These are phyloP conservation scores for Termitomyces sp. DNA, from an alignment of 768 basidiomycete species.

Conservation along the genomic window DNA sequence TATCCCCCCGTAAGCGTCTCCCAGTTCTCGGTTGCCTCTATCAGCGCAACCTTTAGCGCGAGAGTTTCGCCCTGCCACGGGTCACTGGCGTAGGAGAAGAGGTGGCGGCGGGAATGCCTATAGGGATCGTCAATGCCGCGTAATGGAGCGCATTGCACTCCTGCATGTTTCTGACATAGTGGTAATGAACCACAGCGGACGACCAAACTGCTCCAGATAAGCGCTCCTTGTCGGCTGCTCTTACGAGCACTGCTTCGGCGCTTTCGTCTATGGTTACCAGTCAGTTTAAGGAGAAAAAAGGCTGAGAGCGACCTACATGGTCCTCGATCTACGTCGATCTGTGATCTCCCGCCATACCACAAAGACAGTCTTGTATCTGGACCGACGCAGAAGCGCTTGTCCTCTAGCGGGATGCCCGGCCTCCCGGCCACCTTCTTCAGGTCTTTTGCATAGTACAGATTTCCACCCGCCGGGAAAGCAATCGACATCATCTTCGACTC, in stretches of 20 bases:
- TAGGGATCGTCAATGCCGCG: too few relatives aligned
- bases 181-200: background rate
- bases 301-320: background rate
- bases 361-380: background rate
- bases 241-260: background rate
- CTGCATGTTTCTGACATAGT: too few relatives aligned
- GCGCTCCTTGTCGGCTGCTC: background rate
- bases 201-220: background rate
- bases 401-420: background rate
- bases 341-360: background rate
- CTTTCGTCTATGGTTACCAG: background rate
- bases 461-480: background rate
- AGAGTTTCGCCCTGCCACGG: background rate
- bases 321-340: too few relatives aligned
- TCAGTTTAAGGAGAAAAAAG: background rate
- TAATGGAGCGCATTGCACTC: too few relatives aligned
- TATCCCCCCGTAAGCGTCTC: background rate
- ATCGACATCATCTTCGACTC: background rate
- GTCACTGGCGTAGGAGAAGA: too few relatives aligned
- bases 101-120: too few relatives aligned
- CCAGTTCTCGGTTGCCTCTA: background rate
- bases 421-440: background rate
- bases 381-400: background rate
- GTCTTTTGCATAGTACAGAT: background rate
- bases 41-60: background rate